A percentile compares a stretch with the other conserved stretches of the same genome.
phyloP scores from a whole-genome alignment of 2,329 filamentous ascomycete genomes.

The Cytospora chrysosperma region DNA sequence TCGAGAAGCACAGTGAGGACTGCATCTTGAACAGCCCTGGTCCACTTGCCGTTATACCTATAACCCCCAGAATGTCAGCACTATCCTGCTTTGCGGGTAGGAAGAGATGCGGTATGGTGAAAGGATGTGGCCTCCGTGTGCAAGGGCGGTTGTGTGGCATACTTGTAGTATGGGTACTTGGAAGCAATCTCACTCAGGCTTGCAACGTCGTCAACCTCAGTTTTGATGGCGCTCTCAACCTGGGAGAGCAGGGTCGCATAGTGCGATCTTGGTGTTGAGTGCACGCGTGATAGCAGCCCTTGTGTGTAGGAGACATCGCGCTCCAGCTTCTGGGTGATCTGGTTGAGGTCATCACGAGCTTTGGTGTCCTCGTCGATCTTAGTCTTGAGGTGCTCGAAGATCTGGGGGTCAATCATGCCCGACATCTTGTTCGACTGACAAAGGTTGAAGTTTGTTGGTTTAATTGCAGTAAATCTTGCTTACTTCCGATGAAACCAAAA shows the following conservation, averaged over 20 bases:
- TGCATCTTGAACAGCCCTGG: slow-evolving; percentile 78
- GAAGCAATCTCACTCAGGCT: slow-evolving; percentile 74
- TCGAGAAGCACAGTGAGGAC: slow-evolving; percentile 55
- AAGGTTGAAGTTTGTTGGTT: neutral
- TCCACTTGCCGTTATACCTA: slow-evolving; percentile 83
- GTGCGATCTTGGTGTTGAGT: slow-evolving; percentile 72
- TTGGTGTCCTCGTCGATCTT: slow-evolving; percentile 86
- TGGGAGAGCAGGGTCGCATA: slow-evolving; percentile 66
- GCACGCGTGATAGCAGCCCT: slow-evolving; percentile 81
- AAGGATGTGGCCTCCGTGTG: neutral
- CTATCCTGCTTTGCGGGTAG: neutral
- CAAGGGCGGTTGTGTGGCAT: slow-evolving; percentile 24
- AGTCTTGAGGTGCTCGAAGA: slow-evolving; percentile 83
- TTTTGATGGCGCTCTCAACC: slow-evolving; percentile 68
- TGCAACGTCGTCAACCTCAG: slow-evolving; percentile 68
- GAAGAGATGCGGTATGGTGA: neutral
- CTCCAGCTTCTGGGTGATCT: slow-evolving; percentile 79
- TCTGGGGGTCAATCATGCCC: slow-evolving; percentile 71
- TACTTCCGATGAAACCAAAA: no score
- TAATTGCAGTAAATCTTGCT: neutral
- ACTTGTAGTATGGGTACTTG: slow-evolving; percentile 96
- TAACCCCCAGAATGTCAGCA: slow-evolving; percentile 32
- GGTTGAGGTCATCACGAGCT: slow-evolving; percentile 78
- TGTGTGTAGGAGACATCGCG: slow-evolving; percentile 79
- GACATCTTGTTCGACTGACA: slow-evolving; percentile 24